Evolutionary conservation across 2,329 filamentous ascomycete genomes (phyloP), one percentile per base, ranked within the genome.

Genomic region (Claviceps quebecensis): DNA sequence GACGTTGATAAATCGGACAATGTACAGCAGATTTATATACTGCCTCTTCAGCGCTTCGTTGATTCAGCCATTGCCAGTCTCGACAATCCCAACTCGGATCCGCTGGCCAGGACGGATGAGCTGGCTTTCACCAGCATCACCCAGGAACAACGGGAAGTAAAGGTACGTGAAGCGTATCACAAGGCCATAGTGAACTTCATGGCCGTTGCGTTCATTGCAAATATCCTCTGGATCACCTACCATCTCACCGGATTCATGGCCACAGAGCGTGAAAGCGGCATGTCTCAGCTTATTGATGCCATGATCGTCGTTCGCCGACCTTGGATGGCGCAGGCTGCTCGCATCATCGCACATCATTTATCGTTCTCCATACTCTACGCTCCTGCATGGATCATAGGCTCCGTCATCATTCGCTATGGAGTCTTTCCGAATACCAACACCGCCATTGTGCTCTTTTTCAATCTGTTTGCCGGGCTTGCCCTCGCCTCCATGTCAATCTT

Each of bases 191-290:
- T 86, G 60, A 80, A 84, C 58, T 86, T 87, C 56, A 73, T 95
- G 56, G 87, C 75, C 16, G 81, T 94, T 19, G 82, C 83, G 1
- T 88, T 94, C 61, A 81, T 94, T 59, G 79, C 89, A 48, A 84
- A 82, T 19, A 76, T 93, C 51, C 81, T 93, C 45, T 87, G 87
- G 51, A 78, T 95, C 26, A 84, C 83, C 39, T 96, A 95, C 63
- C 89, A 96, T 60, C 72, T 95, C 52, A 87, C 87, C 0, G 90
- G 90, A 8, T 81, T 90, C 59, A 83, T 95, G 63, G 89, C 90
- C 7, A 81, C 83, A 2, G 90, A 96, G 67, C 75, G 90, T 52
- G 90, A 96, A 69, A 73, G 81, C 16, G 90, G 89, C 53, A 93
- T 95, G 77, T 87, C 87, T 4, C 86, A 89, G 56, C 73, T 96